Conservation (phyloP, 225 moss, liverwort and hornwort genomes). For the Sphagnum tenellum region DNA sequence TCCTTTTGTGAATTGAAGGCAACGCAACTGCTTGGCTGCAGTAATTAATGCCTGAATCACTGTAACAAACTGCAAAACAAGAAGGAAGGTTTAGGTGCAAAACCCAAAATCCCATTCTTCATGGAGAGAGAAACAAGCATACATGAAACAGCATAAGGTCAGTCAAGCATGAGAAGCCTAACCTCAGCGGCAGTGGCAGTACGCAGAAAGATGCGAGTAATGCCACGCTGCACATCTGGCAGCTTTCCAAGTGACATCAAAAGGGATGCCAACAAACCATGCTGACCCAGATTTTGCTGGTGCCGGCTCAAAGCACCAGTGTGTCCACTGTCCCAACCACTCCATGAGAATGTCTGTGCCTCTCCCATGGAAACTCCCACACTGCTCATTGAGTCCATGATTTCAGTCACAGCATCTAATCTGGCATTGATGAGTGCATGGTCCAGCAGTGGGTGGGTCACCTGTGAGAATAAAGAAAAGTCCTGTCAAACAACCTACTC, state of each 20-base stretch:
- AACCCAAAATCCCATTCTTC: neutral
- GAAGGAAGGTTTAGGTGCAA: neutral
- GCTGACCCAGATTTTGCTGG: slow-evolving; percentile 29
- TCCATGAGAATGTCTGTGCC: slow-evolving; percentile 32
- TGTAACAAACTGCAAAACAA: slow-evolving; percentile 75
- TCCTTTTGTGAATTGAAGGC: slow-evolving; percentile 27
- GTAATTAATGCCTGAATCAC: slow-evolving; percentile 72
- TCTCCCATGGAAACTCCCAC: slow-evolving; percentile 45
- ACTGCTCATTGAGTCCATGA: slow-evolving; percentile 69
- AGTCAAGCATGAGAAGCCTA: neutral
- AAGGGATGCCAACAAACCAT: slow-evolving; percentile 58
- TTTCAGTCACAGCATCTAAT: slow-evolving; percentile 81
- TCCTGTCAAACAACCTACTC: no score
- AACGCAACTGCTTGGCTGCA: slow-evolving; percentile 68
- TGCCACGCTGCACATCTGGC: slow-evolving; percentile 91
- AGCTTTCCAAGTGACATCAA: slow-evolving; percentile 57
- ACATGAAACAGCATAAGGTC: no score
- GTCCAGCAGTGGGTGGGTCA: slow-evolving; percentile 84
- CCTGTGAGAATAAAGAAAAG: slow-evolving; percentile 25
- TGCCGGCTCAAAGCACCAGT: slow-evolving; percentile 26
- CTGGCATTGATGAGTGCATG: slow-evolving; percentile 52
- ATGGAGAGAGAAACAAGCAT: no score
- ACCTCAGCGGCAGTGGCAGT: slow-evolving; percentile 94
- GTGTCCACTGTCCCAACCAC: slow-evolving; percentile 40
- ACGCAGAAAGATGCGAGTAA: slow-evolving; percentile 82